phyloP scores from a whole-genome alignment of 805 yeast genomes.

The Candida ipomoeae region DNA sequence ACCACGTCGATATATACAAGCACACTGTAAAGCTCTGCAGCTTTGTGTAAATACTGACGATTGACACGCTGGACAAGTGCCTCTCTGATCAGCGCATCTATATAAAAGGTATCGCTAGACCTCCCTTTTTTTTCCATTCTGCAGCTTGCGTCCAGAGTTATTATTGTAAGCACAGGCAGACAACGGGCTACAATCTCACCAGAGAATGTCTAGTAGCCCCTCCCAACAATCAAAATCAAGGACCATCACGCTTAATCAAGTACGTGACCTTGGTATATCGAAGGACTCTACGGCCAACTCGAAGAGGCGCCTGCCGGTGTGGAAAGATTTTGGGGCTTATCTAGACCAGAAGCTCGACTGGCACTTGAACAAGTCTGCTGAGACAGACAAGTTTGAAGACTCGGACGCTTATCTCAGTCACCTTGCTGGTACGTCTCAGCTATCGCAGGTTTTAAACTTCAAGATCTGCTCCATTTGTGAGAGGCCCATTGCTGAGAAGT shows the following conservation, averaged over 20 bases:
- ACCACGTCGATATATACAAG: constrained; percentile 2
- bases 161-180: not conserved
- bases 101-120: not conserved
- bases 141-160: not conserved
- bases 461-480: constrained; percentile 37
- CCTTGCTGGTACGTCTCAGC: constrained; percentile 24
- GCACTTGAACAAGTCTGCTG: constrained; percentile 19
- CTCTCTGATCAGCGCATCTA: not conserved
- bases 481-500: constrained; percentile 39
- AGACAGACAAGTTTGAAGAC: constrained; percentile 13
- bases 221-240: constrained; percentile 9
- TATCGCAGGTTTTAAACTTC: constrained; percentile 33
- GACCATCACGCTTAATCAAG: constrained; percentile 16
- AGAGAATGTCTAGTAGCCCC: constrained; percentile 16
- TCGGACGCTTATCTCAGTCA: constrained; percentile 22
- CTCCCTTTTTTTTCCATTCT: not conserved
- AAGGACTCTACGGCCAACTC: constrained; percentile 1
- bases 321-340: constrained; percentile 44
- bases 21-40: not conserved
- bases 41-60: constrained; percentile 1
- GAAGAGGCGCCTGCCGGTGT: constrained; percentile 23
- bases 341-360: constrained; percentile 36
- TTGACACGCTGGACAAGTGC: constrained; percentile 2
- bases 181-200: constrained; percentile 4
- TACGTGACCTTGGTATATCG: constrained; percentile 12